These are phyloP conservation scores for Papiliotrema terrestris DNA, from an alignment of 1,284 basidiomycete species.

Conservation along the genomic window DNA sequence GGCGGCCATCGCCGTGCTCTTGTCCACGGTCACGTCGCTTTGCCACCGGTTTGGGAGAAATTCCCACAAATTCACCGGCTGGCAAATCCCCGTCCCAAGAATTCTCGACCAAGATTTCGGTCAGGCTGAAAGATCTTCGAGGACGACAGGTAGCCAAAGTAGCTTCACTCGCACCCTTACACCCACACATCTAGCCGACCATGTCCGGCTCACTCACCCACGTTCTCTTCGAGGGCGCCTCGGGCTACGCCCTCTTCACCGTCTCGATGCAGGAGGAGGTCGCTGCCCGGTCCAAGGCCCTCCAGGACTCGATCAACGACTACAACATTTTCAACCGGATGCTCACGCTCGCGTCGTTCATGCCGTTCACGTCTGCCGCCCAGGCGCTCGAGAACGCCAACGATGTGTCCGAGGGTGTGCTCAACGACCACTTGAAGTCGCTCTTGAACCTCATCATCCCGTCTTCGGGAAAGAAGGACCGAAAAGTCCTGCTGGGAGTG, in stretches of 20 bases:
- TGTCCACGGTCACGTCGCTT: too few species aligned
- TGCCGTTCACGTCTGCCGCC: constrained; percentile 91
- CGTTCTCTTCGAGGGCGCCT: constrained; percentile 90
- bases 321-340: constrained; percentile 90
- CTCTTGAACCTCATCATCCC: constrained; percentile 86
- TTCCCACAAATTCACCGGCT: too few species aligned
- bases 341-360: constrained; percentile 87
- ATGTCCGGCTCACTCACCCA: constrained; percentile 62
- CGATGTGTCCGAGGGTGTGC: constrained; percentile 92
- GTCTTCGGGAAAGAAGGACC: constrained; percentile 59
- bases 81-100: too few species aligned
- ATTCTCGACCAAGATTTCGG: too few species aligned
- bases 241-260: constrained; percentile 92
- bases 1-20: too few species aligned
- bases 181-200: constrained; percentile 5
- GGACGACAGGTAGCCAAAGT: neutral
- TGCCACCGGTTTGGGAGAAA: too few species aligned
- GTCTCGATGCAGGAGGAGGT: constrained; percentile 86
- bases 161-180: neutral
- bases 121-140: too few species aligned
- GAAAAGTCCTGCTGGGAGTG: constrained; percentile 76
- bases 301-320: constrained; percentile 84
- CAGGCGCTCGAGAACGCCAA: constrained; percentile 96
- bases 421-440: constrained; percentile 82
- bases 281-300: constrained; percentile 72